A percentile compares a stretch with the other conserved stretches of the same genome.
Conservation (phyloP, 352 stramenopile species). For the Phytophthora pistaciae region DNA sequence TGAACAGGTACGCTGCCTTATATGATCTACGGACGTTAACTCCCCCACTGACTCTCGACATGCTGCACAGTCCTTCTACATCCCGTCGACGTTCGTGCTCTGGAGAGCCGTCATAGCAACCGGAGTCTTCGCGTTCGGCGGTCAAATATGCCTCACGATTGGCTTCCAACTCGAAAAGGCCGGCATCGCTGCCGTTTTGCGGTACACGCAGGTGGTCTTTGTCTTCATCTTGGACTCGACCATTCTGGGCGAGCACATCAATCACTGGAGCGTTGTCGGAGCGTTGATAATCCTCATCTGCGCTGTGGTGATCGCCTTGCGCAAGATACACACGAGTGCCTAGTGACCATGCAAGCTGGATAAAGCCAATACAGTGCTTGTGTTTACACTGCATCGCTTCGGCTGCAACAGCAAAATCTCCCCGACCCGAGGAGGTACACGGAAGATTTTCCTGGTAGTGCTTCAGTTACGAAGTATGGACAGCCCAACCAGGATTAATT, state of each 20-base stretch:
- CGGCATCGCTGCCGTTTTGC: slow-evolving; percentile 69
- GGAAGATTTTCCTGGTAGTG: neutral
- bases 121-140: slow-evolving; percentile 57
- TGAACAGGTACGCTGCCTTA: slow-evolving; percentile 39
- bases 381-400: too few relatives aligned
- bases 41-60: neutral
- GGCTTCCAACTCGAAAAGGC: slow-evolving; percentile 80
- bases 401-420: too few relatives aligned
- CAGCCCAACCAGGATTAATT: neutral
- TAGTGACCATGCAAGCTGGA: too few relatives aligned
- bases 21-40: neutral
- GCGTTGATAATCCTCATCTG: slow-evolving; percentile 58
- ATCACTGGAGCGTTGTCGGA: slow-evolving; percentile 65
- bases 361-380: too few relatives aligned
- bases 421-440: too few relatives aligned
- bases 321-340: slow-evolving; percentile 27
- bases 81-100: slow-evolving; percentile 44
- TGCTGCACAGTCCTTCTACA: slow-evolving; percentile 23
- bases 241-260: slow-evolving; percentile 64
- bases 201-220: slow-evolving; percentile 72
- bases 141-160: slow-evolving; percentile 69
- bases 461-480: neutral
- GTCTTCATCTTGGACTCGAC: slow-evolving; percentile 69
- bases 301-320: slow-evolving; percentile 57
- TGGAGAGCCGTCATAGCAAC: slow-evolving; percentile 58